A percentile compares a stretch with the other conserved stretches of the same genome.
Evolutionary conservation across 345 rosid genomes (phyloP).

Genomic region (Gossypium stocksii): DNA sequence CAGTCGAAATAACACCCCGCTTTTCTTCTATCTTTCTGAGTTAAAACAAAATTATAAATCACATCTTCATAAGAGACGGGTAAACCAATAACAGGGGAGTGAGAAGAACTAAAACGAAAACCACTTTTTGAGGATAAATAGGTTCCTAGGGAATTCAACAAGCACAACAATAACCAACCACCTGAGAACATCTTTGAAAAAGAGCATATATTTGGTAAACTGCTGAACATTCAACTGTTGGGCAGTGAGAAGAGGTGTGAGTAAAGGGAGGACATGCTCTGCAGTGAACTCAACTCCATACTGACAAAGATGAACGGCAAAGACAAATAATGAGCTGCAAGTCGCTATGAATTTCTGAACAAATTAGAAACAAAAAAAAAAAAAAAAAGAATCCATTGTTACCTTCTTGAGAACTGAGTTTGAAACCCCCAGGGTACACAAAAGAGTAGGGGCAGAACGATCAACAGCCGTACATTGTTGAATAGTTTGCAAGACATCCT

Average conservation of each 20-base stretch:
- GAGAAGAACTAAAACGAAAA: too few species aligned
- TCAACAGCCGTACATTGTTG: conserved; percentile 95
- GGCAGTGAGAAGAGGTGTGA: conserved; percentile 82
- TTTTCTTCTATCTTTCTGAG: conserved; percentile 84
- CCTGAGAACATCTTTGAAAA: conserved; percentile 91
- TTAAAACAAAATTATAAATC: conserved; percentile 10
- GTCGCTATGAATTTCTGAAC: not conserved
- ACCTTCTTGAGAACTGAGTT: conserved; percentile 89
- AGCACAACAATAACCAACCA: not conserved
- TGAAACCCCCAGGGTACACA: conserved; percentile 95
- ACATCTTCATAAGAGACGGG: conserved; percentile 7
- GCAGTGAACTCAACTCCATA: conserved; percentile 82
- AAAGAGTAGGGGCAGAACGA: conserved; percentile 87
- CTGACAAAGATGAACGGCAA: conserved; percentile 37
- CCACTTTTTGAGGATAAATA: too few species aligned
- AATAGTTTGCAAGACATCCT: conserved; percentile 77
- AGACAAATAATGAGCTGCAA: conserved; percentile 9
- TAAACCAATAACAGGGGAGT: not conserved
- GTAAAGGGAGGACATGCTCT: conserved; percentile 83
- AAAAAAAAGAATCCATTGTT: conserved; percentile 3
- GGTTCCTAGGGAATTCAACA: not conserved
- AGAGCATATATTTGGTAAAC: conserved; percentile 90
- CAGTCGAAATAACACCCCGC: conserved; percentile 66
- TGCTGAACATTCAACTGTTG: conserved; percentile 91
- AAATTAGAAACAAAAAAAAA: not conserved